A percentile compares a stretch with the other conserved stretches of the same genome.
phyloP scores from a whole-genome alignment of 495 filamentous ascomycete species.

The Lepidopterella palustris region DNA sequence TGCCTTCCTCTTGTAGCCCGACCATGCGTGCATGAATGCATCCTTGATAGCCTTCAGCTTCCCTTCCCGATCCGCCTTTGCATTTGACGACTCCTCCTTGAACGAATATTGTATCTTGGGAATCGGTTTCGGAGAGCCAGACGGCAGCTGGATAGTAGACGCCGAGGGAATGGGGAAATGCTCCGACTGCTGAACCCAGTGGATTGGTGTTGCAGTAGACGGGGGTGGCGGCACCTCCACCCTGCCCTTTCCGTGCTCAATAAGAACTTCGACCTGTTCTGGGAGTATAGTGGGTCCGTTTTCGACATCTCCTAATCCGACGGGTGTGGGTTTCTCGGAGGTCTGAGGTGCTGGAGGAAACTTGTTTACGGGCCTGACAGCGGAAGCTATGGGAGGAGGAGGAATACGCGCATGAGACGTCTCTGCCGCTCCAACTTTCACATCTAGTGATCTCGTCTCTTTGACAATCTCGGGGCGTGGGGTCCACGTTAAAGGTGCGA shows the following conservation, averaged over 20 bases:
- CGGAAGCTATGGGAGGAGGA: conserved; percentile 14
- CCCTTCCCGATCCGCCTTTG: conserved; percentile 16
- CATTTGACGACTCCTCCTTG: conserved; percentile 49
- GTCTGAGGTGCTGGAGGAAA: background rate
- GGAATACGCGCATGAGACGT: background rate
- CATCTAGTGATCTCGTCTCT: conserved; percentile 21
- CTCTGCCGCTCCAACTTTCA: conserved; percentile 14
- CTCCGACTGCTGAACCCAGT: conserved; percentile 67
- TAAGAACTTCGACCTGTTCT: background rate
- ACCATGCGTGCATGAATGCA: conserved; percentile 35
- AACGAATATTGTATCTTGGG: conserved; percentile 72
- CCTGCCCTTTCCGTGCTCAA: conserved; percentile 41
- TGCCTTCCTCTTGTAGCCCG: conserved; percentile 37
- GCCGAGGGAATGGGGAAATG: conserved; percentile 65
- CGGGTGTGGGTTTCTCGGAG: conserved; percentile 4
- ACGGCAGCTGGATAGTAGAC: conserved; percentile 51
- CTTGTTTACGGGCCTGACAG: conserved; percentile 14
- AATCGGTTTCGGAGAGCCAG: conserved; percentile 58
- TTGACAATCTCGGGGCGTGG: conserved; percentile 14
- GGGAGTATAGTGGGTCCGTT: background rate
- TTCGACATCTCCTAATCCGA: background rate
- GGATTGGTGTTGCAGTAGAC: conserved; percentile 38
- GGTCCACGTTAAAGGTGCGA: conserved; percentile 8
- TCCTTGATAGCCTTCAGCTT: conserved; percentile 49
- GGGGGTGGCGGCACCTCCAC: conserved; percentile 38